These are phyloP conservation scores for Fusarium agapanthi DNA, from an alignment of 2,329 filamentous ascomycete genomes.

Conservation along the genomic window DNA sequence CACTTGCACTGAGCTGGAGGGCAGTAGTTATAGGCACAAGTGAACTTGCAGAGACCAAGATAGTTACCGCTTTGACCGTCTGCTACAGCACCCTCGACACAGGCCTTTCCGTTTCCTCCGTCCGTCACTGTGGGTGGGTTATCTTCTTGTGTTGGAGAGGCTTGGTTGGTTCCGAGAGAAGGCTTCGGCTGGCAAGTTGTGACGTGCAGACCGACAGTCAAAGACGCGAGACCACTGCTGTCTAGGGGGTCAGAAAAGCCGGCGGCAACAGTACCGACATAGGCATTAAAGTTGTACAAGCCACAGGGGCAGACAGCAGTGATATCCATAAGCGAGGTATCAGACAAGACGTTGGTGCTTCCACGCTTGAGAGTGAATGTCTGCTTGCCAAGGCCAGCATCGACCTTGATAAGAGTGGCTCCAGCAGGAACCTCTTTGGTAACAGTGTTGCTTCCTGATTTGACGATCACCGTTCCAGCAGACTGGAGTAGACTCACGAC, in stretches of 20 bases:
- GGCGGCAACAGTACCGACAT: slow-evolving; percentile 59
- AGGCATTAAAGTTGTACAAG: slow-evolving; percentile 66
- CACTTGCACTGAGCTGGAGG: slow-evolving; percentile 48
- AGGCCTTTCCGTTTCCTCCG: slow-evolving; percentile 24
- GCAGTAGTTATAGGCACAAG: slow-evolving; percentile 46
- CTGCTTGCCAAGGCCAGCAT: slow-evolving; percentile 54
- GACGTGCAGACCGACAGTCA: slow-evolving; percentile 44
- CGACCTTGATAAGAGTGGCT: slow-evolving; percentile 50
- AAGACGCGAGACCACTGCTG: slow-evolving; percentile 38
- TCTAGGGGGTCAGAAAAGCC: slow-evolving; percentile 41
- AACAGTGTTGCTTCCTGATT: slow-evolving; percentile 54
- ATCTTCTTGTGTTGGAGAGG: slow-evolving; percentile 50
- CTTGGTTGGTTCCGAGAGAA: slow-evolving; percentile 43
- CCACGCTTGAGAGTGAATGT: slow-evolving; percentile 55
- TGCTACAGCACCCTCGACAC: slow-evolving; percentile 41
- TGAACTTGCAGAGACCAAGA: slow-evolving; percentile 48
- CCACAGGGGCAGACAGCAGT: slow-evolving; percentile 59
- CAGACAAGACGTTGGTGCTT: slow-evolving; percentile 53
- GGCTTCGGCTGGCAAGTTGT: slow-evolving; percentile 44
- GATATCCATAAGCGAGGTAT: slow-evolving; percentile 60
- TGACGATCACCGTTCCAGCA: slow-evolving; percentile 54
- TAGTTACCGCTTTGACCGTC: slow-evolving; percentile 46
- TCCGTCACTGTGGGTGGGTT: slow-evolving; percentile 11
- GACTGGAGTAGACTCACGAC: slow-evolving; percentile 60
- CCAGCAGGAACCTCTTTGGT: slow-evolving; percentile 45